Evolutionary conservation across 176 grass and related monocot species (phyloP).

Genomic region (Bonia amplexicaulis): DNA sequence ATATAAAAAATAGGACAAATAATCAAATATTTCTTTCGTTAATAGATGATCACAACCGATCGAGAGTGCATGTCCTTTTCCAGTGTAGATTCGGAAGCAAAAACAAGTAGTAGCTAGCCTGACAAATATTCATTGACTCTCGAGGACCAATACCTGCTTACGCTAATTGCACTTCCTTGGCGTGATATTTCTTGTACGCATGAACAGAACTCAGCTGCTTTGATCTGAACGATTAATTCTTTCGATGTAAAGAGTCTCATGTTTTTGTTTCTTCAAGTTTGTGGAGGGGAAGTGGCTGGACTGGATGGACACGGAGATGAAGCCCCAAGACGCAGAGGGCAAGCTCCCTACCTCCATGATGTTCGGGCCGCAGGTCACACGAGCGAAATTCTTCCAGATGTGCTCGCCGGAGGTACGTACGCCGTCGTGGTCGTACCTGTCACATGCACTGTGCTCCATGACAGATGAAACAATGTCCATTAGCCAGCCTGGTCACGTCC

Average conservation of each 20-base stretch:
- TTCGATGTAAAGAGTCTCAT: not conserved
- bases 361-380: constrained; percentile 45
- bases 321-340: constrained; percentile 35
- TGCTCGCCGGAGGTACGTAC: constrained; percentile 60
- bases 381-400: constrained; percentile 29
- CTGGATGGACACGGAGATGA: constrained; percentile 65
- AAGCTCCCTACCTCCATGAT: constrained; percentile 31
- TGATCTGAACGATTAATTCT: not conserved
- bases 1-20: too few relatives aligned
- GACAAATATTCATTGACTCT: too few relatives aligned
- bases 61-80: not conserved
- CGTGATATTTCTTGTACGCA: not conserved
- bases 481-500: not conserved
- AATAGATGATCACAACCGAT: not conserved
- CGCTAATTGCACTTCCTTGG: not conserved
- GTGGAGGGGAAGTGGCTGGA: constrained; percentile 24
- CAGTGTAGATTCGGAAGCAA: not conserved
- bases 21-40: too few relatives aligned
- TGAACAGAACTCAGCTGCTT: not conserved
- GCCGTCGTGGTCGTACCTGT: not conserved
- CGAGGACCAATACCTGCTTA: not conserved
- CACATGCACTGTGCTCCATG: not conserved
- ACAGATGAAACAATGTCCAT: not conserved
- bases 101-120: not conserved
- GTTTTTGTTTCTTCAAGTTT: not conserved